A percentile compares a stretch with the other conserved stretches of the same genome.
These are phyloP conservation scores for Verticillium zaregamsianum DNA, from an alignment of 2,329 filamentous ascomycete genomes.

Conservation along the genomic window DNA sequence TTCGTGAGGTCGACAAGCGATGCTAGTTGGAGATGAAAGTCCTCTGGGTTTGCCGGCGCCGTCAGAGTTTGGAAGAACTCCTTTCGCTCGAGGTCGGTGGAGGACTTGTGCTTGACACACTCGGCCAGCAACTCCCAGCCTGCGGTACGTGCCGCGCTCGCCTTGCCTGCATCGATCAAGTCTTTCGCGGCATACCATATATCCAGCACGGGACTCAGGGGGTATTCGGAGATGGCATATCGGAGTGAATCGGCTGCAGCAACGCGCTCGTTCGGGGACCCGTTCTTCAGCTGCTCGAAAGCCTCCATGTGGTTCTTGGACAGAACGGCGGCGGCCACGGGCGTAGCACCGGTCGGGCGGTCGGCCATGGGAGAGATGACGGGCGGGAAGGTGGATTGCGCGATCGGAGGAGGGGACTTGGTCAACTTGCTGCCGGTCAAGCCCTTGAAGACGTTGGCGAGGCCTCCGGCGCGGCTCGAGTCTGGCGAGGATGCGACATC, in stretches of 20 bases:
- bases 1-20: slow-evolving; percentile 59
- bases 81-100: slow-evolving; percentile 62
- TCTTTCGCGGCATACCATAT: slow-evolving; percentile 66
- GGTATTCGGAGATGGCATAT: slow-evolving; percentile 52
- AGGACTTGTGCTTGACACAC: slow-evolving; percentile 58
- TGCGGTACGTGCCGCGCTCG: slow-evolving; percentile 48
- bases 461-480: slow-evolving; percentile 48
- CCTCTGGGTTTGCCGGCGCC: slow-evolving; percentile 50
- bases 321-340: slow-evolving; percentile 33
- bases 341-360: slow-evolving; percentile 35
- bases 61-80: slow-evolving; percentile 63
- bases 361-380: slow-evolving; percentile 37
- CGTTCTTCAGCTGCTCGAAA: slow-evolving; percentile 51
- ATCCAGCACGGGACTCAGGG: slow-evolving; percentile 53
- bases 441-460: slow-evolving; percentile 61
- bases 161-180: slow-evolving; percentile 54
- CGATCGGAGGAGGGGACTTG: slow-evolving; percentile 43
- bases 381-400: slow-evolving; percentile 32
- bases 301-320: slow-evolving; percentile 49
- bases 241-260: slow-evolving; percentile 55
- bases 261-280: slow-evolving; percentile 47
- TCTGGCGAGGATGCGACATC: slow-evolving; percentile 54
- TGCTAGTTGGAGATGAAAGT: slow-evolving; percentile 63
- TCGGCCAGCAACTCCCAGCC: slow-evolving; percentile 64
- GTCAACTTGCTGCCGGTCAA: slow-evolving; percentile 52